Evolutionary conservation across 1,139 yeast species (phyloP).

Genomic region (Kurtzmaniella quercitrusa): DNA sequence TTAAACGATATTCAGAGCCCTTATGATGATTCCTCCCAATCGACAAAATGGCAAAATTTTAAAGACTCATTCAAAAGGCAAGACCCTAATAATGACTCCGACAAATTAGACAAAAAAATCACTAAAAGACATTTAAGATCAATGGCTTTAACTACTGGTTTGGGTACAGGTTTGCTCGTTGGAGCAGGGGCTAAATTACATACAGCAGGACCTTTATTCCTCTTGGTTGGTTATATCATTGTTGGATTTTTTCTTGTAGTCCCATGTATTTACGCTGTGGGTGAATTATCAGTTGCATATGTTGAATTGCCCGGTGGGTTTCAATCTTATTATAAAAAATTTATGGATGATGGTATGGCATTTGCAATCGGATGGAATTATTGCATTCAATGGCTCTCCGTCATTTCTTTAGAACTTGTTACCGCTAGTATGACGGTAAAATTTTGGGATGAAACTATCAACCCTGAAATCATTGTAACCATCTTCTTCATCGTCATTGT

Average conservation of each 20-base stretch:
- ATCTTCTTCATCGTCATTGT: slow-evolving; percentile 34
- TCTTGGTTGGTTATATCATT: slow-evolving; percentile 29
- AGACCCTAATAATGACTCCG: slow-evolving; percentile 1
- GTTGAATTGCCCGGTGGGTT: slow-evolving; percentile 19
- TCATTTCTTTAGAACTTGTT: slow-evolving; percentile 21
- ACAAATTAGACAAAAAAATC: slow-evolving; percentile 4
- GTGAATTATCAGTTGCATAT: slow-evolving; percentile 18
- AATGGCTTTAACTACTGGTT: slow-evolving; percentile 31
- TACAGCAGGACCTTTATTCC: slow-evolving; percentile 31
- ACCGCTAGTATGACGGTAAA: slow-evolving; percentile 19
- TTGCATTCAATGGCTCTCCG: slow-evolving; percentile 19
- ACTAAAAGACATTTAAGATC: slow-evolving; percentile 24
- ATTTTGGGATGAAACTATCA: slow-evolving; percentile 18
- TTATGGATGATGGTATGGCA: slow-evolving; percentile 21
- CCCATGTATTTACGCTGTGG: slow-evolving; percentile 28
- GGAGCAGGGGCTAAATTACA: slow-evolving; percentile 31
- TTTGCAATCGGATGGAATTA: slow-evolving; percentile 25
- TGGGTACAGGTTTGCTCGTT: slow-evolving; percentile 36
- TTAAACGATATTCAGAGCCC: background rate
- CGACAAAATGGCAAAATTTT: slow-evolving; percentile 2
- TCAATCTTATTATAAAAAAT: slow-evolving; percentile 16
- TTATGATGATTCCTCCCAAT: background rate
- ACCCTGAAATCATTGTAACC: slow-evolving; percentile 38
- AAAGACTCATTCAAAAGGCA: slow-evolving; percentile 6
- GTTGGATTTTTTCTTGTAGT: slow-evolving; percentile 32